A percentile compares a stretch with the other conserved stretches of the same genome.
phyloP scores from a whole-genome alignment of 2,329 filamentous ascomycete genomes.

The Colletotrichum karsti region DNA sequence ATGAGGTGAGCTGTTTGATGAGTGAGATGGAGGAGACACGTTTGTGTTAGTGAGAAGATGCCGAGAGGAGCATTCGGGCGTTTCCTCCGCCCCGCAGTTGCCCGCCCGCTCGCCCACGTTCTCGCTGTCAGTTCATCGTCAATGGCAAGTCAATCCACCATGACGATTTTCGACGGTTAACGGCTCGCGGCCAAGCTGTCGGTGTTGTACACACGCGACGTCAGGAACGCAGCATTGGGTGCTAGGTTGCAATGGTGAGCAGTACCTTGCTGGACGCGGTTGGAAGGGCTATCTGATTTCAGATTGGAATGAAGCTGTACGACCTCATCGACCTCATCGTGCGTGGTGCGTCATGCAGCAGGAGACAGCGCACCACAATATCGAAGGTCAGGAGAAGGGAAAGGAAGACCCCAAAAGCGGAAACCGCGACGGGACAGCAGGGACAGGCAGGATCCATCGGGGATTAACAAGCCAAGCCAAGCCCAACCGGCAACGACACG shows the following conservation, averaged over 20 bases:
- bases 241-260: constrained; percentile 16
- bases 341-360: constrained; percentile 17
- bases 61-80: not conserved
- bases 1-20: not conserved
- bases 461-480: not conserved
- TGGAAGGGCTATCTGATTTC: not conserved
- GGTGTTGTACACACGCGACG: constrained; percentile 9
- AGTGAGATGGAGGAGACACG: not conserved
- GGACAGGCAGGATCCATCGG: not conserved
- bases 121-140: not conserved
- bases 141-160: not conserved
- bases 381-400: not conserved
- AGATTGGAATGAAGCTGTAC: constrained; percentile 21
- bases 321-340: constrained; percentile 29
- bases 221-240: constrained; percentile 16
- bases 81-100: not conserved
- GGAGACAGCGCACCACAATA: not conserved
- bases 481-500: not conserved
- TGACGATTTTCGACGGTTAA: constrained; percentile 11
- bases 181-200: constrained; percentile 19
- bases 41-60: not conserved
- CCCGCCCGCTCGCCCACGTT: not conserved
- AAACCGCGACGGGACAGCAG: not conserved
- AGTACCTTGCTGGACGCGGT: not conserved
- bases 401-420: not conserved